Evolutionary conservation across 2,329 filamentous ascomycete genomes (phyloP).

Genomic region (Penicillium sp.): DNA sequence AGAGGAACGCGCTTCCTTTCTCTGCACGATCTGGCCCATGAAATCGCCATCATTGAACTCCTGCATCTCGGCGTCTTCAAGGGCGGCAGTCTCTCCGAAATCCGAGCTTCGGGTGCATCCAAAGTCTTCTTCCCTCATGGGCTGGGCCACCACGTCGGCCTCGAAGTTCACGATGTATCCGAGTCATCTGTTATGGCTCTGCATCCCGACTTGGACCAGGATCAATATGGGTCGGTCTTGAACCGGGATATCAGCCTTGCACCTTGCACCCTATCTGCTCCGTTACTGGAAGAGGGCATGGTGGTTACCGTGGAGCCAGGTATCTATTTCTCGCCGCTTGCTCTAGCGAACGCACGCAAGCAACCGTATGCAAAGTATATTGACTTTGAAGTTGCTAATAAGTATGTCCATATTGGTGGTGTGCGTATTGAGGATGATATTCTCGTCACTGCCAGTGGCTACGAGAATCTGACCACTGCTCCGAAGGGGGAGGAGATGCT

Average conservation of each 20-base stretch:
- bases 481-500: slow-evolving; percentile 65
- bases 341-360: slow-evolving; percentile 40
- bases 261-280: slow-evolving; percentile 40
- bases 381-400: slow-evolving; percentile 43
- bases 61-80: slow-evolving; percentile 74
- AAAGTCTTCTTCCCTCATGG: slow-evolving; percentile 49
- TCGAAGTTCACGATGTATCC: slow-evolving; percentile 52
- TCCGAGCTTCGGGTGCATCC: slow-evolving; percentile 42
- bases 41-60: slow-evolving; percentile 79
- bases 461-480: slow-evolving; percentile 73
- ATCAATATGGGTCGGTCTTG: slow-evolving; percentile 21
- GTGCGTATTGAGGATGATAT: slow-evolving; percentile 62
- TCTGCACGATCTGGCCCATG: slow-evolving; percentile 78
- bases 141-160: slow-evolving; percentile 62
- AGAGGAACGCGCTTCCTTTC: slow-evolving; percentile 79
- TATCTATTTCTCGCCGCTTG: slow-evolving; percentile 49
- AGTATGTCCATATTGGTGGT: slow-evolving; percentile 49
- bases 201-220: slow-evolving; percentile 16
- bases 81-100: slow-evolving; percentile 59
- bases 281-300: slow-evolving; percentile 56
- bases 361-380: slow-evolving; percentile 42
- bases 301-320: slow-evolving; percentile 61
- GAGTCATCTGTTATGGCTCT: slow-evolving; percentile 40
- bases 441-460: slow-evolving; percentile 69
- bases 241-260: slow-evolving; percentile 26